Evolutionary conservation across 2,329 filamentous ascomycete species (phyloP), one percentile per base, ranked within the genome.

Genomic region (Neodidymelliopsis sp.): DNA sequence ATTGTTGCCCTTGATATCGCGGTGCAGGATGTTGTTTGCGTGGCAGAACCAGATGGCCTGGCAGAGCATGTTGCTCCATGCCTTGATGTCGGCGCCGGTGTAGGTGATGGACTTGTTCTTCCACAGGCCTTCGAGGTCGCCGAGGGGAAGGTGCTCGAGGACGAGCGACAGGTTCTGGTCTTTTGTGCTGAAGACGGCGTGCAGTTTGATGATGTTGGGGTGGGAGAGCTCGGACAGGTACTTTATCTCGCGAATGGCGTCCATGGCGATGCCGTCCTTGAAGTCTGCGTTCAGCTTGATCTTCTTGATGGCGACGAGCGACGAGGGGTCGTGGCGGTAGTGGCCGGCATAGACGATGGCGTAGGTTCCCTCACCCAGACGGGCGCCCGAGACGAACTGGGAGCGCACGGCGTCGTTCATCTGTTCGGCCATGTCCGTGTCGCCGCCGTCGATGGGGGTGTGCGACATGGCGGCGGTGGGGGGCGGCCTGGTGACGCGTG

Each of bases 1-100:
- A 77, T 99, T 99, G 83, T 97, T 97, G 36, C 93, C 93, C 76
- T 99, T 99, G 79, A 99, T 97, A 79, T 99, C 94, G 63, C 94
- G 90, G 75, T 99, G 94, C 22, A 99, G 81, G 13, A 99, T 84
- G 64, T 88, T 93, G 72, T 94, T 95, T 70, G 92, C 90, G 74
- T 99, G 94, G 74, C 94, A 97, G 79, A 96, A 99, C 87, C 91
- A 96, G 20, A 97, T 85, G 19, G 89, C 94, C 30, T 93, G 86
- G 20, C 84, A 84, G n/a, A 97, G 82, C 94, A 97, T 97, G 56
- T 89, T 90, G 87, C 97, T 96, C 94, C 94, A 99, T 12, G 91
- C 89, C 74, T 99, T 99, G 73, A 97, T 91, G 73, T 99, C 94
- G 13, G 90, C 89, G 9, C 85, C 84, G 54, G 89, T 89, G 73